phyloP scores from a whole-genome alignment of 495 filamentous ascomycete genomes.

The Zalerion maritima region DNA sequence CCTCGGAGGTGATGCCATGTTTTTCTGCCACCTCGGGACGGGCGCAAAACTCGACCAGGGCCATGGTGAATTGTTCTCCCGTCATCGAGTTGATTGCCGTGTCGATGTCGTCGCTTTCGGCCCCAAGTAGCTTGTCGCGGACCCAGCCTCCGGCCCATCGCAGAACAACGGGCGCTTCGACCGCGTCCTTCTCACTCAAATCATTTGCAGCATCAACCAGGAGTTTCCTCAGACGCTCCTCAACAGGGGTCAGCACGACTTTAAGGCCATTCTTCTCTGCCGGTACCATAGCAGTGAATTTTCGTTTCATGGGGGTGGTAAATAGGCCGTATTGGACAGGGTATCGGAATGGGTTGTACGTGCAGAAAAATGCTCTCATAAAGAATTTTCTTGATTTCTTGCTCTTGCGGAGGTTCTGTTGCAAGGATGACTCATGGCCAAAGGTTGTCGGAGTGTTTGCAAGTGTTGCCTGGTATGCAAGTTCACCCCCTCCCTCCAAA shows the following conservation, averaged over 20 bases:
- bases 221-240: slow-evolving; percentile 52
- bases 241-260: slow-evolving; percentile 51
- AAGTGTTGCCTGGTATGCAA: no score
- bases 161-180: slow-evolving; percentile 41
- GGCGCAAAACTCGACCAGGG: slow-evolving; percentile 41
- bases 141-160: slow-evolving; percentile 99
- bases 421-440: no score
- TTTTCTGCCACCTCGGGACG: slow-evolving; percentile 21
- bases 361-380: no score
- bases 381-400: no score
- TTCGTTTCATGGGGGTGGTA: no score
- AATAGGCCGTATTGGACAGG: no score
- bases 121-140: slow-evolving; percentile 80
- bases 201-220: slow-evolving; percentile 61
- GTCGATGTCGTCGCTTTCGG: slow-evolving; percentile 80
- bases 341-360: no score
- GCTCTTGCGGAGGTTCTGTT: no score
- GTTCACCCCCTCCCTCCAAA: no score
- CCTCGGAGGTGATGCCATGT: slow-evolving; percentile 33
- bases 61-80: slow-evolving; percentile 65
- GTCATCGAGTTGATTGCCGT: slow-evolving; percentile 93
- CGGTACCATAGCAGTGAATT: no score
- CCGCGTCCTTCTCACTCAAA: slow-evolving; percentile 40
- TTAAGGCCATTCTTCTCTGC: no score
- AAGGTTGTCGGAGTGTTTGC: no score